Base-by-base conservation (phyloP, 768 basidiomycete species). In the Leccinum pellstonianum region DNA sequence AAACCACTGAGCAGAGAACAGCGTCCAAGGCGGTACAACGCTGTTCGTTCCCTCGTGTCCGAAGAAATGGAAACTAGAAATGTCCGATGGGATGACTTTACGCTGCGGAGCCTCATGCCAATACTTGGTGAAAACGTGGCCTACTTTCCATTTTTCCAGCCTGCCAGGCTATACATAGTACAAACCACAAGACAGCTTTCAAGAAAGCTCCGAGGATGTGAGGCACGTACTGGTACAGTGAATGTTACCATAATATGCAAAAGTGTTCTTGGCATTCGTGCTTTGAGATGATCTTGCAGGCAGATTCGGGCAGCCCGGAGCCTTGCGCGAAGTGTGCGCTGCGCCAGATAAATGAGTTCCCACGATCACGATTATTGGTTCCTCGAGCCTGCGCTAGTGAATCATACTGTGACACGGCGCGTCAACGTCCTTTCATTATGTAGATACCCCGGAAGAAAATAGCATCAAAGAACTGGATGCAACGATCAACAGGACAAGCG, bases 21-120 rank as follows among this genome's bases (percentile, higher is more conserved):
- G 23, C 23, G 19, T 35, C 23, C 41, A 17, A 49, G 37, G 64
- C 56, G 31, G 37, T 51, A 25, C 52, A 55, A 2, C 50, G 43
- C 50, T 27, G 52, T 60, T 25, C 12, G 10, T 5, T 6, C 0
- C 23, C 23, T 54, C 52, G 33, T 51, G 35, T 49, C 50, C 43
- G 54, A 15, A 27, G 65, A 59, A 66, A 60, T 64, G 55, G 65
- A 60, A 64, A 59, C 19, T 37, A 41, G 37, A 4, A 53, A 43
- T 17, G 4, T 37, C 29, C 23, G 5, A 15, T 17, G 51, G 33
- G 19, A 19, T 15, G 9, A 29, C 33, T 52, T 56, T 47, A 48
- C 25, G 10, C 55, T 52, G 43, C 43, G 10, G 14, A 14, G 11
- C 49, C 10, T 19, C 57, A 6, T 50, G 51, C 12, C 37, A 27